Percentiles rank a stretch among this genome's conserved stretches.
These are phyloP conservation scores for Trichoderma gracile DNA, from an alignment of 2,329 filamentous ascomycete species.

Conservation along the genomic window DNA sequence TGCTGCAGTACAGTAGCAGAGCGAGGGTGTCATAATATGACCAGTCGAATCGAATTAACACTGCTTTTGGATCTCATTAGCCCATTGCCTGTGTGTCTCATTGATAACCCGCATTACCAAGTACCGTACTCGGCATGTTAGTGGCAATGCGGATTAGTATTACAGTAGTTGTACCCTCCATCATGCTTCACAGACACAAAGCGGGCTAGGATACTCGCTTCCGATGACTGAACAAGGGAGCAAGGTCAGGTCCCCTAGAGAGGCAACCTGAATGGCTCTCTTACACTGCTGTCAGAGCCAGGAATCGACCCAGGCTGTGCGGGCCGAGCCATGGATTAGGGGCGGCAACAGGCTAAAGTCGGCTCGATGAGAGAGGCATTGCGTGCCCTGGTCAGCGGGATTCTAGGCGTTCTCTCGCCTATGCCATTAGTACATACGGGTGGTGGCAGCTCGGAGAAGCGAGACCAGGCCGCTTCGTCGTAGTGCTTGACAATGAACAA, in stretches of 20 bases:
- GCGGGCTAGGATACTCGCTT: not conserved
- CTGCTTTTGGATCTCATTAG: not conserved
- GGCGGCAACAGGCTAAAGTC: conserved; percentile 17
- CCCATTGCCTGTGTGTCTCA: not conserved
- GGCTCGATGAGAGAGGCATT: not conserved
- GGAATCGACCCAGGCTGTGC: not conserved
- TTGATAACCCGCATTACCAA: too few relatives aligned
- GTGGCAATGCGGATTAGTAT: not conserved
- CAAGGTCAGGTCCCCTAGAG: not conserved
- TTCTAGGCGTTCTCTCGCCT: not conserved
- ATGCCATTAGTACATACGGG: not conserved
- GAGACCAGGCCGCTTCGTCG: too few relatives aligned
- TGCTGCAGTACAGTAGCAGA: conserved; percentile 7
- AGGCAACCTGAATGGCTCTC: not conserved
- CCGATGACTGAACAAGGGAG: not conserved
- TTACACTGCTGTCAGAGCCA: not conserved
- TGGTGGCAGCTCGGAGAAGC: not conserved
- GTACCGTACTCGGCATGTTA: too few relatives aligned
- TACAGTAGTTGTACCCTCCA: not conserved
- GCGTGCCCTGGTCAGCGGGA: not conserved
- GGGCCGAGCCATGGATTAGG: conserved; percentile 21
- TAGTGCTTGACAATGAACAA: not conserved
- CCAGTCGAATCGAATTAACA: conserved; percentile 8
- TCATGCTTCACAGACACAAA: not conserved
- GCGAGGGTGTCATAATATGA: conserved; percentile 4